phyloP scores from a whole-genome alignment of 352 stramenopile genomes.

The Globisporangium orthogonon region DNA sequence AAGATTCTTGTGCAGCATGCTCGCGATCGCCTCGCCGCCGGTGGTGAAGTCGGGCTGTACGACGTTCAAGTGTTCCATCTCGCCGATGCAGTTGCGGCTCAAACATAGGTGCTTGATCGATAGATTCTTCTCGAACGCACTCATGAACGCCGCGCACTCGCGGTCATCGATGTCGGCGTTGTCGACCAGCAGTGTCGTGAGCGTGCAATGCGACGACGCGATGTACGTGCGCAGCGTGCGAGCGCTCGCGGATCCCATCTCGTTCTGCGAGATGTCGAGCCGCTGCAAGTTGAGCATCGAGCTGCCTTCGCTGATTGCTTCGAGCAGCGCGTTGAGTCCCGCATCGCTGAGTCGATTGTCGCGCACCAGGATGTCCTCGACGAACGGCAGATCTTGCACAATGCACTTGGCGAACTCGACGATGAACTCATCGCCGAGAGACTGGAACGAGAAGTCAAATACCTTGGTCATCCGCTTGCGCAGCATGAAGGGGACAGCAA shows the following conservation, averaged over 20 bases:
- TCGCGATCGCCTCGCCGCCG: constrained; percentile 84
- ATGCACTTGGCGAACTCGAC: constrained; percentile 58
- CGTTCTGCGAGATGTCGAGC: constrained; percentile 71
- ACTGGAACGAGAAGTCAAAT: constrained; percentile 82
- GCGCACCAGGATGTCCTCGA: constrained; percentile 78
- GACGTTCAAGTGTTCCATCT: constrained; percentile 86
- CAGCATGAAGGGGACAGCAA: constrained; percentile 62
- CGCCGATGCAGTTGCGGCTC: constrained; percentile 83
- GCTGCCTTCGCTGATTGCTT: constrained; percentile 45
- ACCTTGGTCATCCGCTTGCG: constrained; percentile 53
- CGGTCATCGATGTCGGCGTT: constrained; percentile 86
- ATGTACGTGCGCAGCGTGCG: constrained; percentile 53
- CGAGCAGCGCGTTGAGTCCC: constrained; percentile 50
- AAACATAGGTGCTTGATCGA: constrained; percentile 71
- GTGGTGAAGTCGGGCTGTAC: constrained; percentile 82
- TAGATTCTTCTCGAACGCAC: constrained; percentile 72
- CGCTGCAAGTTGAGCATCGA: constrained; percentile 40
- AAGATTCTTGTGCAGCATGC: constrained; percentile 77
- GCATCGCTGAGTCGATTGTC: constrained; percentile 86
- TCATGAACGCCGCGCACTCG: constrained; percentile 84
- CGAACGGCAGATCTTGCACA: constrained; percentile 43
- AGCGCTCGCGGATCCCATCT: constrained; percentile 50
- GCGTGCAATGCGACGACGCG: constrained; percentile 42
- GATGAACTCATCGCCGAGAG: constrained; percentile 63
- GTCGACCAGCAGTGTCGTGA: constrained; percentile 65